A percentile compares a stretch with the other conserved stretches of the same genome.
These are phyloP conservation scores for Funneliformis mosseae DNA, from an alignment of 192 early-diverging fungal genomes.

Conservation along the genomic window DNA sequence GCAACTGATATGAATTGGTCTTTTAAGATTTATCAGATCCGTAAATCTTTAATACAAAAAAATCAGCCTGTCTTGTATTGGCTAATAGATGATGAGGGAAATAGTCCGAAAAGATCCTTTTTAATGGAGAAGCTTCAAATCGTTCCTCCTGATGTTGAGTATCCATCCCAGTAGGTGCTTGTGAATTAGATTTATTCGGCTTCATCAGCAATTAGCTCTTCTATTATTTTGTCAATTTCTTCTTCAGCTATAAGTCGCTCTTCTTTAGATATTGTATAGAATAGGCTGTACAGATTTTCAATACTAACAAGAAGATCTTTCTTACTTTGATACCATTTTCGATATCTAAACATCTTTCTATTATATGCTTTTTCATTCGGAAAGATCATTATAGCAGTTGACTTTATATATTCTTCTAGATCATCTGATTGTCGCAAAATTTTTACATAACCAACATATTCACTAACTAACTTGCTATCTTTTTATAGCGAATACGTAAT, in stretches of 20 bases:
- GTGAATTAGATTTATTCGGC: no score
- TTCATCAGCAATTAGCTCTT: neutral
- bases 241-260: neutral
- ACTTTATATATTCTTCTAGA: conserved; percentile 9
- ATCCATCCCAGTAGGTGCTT: no score
- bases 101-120: no score
- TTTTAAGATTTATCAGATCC: no score
- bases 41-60: no score
- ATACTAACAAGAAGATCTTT: conserved; percentile 4
- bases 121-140: no score
- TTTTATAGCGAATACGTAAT: neutral
- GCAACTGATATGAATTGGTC: no score
- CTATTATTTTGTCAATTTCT: neutral
- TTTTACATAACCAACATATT: conserved; percentile 12
- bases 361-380: neutral
- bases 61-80: no score
- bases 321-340: conserved; percentile 21
- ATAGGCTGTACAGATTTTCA: neutral
- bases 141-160: no score
- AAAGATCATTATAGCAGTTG: neutral
- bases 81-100: no score
- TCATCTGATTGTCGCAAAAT: neutral
- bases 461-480: conserved; percentile 13
- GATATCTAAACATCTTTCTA: neutral
- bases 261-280: neutral